Evolutionary conservation across 352 stramenopile genomes (phyloP), one percentile per base, ranked within the genome.

Genomic region (Vaucheria bursata): DNA sequence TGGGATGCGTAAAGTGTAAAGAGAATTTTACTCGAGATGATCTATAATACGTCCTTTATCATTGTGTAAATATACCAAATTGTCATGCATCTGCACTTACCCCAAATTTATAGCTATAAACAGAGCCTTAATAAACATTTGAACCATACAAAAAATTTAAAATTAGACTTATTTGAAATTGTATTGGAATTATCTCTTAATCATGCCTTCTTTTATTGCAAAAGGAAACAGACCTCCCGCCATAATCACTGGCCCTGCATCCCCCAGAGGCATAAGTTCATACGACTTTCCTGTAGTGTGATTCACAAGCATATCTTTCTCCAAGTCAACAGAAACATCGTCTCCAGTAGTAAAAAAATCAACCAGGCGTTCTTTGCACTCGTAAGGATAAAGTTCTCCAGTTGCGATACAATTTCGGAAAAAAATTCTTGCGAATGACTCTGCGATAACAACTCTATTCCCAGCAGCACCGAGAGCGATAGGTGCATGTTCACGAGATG

Each of bases 391-490:
- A 4, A 82, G 77, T 72, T 84, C 79, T 8, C 79, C 79, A 18
- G 79, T 84, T 39, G 79, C 73, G 76, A 84, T 84, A 25, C 59
- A 84, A 45, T 84, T 84, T 37, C 79, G 70, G 79, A 84, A 84
- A 50, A 84, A 84, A 64, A 84, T 84, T 38, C 79, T 65, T 59
- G 79, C 79, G 79, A 79, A 84, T 29, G 79, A 83, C 75, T 84
- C 79, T n/a, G 79, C 79, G 7, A 84, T 53, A 4, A 84, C 79
- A 50, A 84, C 79, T 35, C 79, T 65, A 34, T 69, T 37, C 12
- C 79, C 79, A 18, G 79, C 79, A 29, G 79, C 79, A 37, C 79
- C 79, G 49, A 84, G 68, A 25, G 79, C 79, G 74, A 84, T 84
- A 40, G 79, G 79, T 35, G 79, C 79, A 59, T 84, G 79, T 75